phyloP scores from a whole-genome alignment of 2,329 filamentous ascomycete genomes.

The Piedraia hortae region DNA sequence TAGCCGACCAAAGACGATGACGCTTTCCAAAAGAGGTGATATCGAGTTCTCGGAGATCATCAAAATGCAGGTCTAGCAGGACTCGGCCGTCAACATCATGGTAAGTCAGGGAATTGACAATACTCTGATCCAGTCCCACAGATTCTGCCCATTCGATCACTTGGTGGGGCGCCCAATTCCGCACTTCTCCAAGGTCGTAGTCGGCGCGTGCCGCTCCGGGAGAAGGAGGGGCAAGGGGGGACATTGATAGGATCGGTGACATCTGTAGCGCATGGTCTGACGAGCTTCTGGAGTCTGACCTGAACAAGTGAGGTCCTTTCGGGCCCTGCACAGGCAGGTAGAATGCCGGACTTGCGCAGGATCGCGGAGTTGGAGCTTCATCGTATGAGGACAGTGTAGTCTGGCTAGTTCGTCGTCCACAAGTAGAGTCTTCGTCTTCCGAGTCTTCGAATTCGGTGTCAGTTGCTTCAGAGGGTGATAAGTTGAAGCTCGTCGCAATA shows the following conservation, averaged over 20 bases:
- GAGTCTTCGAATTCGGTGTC: constrained; percentile 7
- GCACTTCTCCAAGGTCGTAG: constrained; percentile 19
- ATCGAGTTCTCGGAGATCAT: constrained; percentile 57
- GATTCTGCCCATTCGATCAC: constrained; percentile 71
- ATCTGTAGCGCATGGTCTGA: constrained; percentile 32
- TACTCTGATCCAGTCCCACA: constrained; percentile 45
- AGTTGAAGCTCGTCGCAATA: too few relatives aligned
- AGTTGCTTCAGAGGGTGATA: background rate
- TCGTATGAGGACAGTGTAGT: constrained; percentile 73
- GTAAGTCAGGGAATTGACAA: constrained; percentile 61
- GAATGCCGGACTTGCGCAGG: constrained; percentile 27
- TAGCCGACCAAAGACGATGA: constrained; percentile 55
- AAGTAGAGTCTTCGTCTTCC: too few relatives aligned
- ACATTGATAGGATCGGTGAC: constrained; percentile 45
- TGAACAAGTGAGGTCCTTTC: constrained; percentile 64
- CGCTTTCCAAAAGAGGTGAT: constrained; percentile 61
- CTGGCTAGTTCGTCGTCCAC: constrained; percentile 54
- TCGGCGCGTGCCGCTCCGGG: too few relatives aligned
- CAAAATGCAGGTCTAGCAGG: constrained; percentile 70
- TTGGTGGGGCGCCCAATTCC: constrained; percentile 44
- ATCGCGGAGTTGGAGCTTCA: constrained; percentile 52
- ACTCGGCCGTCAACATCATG: constrained; percentile 84
- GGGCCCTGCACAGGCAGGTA: constrained; percentile 50
- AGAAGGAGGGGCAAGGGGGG: constrained; percentile 18
- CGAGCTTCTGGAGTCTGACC: constrained; percentile 29